Percentiles rank a stretch among this genome's conserved stretches.
Conservation (phyloP, 2,329 filamentous ascomycete species). For the Corynespora cassiicola region DNA sequence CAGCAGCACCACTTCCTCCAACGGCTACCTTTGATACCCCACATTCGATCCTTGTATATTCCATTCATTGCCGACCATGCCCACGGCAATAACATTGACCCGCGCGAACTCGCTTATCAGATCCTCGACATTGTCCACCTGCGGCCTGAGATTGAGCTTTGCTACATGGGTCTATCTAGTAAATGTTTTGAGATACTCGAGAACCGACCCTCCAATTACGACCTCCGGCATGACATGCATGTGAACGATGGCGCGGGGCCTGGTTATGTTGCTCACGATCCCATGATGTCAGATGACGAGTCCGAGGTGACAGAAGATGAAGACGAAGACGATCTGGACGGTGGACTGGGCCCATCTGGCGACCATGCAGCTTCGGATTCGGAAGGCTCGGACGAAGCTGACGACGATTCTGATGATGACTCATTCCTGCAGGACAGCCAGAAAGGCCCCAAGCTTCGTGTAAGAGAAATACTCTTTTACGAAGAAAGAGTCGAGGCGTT, state of each 20-base stretch:
- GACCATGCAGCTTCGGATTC: conserved; percentile 47
- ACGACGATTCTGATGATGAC: conserved; percentile 57
- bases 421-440: conserved; percentile 58
- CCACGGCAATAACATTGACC: conserved; percentile 61
- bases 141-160: conserved; percentile 76
- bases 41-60: conserved; percentile 74
- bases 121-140: conserved; percentile 80
- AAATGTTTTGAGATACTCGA: conserved; percentile 87
- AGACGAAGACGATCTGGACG: conserved; percentile 57
- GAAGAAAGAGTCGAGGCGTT: conserved; percentile 81
- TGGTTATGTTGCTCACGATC: conserved; percentile 35
- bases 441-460: conserved; percentile 61
- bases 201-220: conserved; percentile 56
- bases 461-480: conserved; percentile 83
- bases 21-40: conserved; percentile 72
- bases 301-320: conserved; percentile 49
- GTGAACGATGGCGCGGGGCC: conserved; percentile 25
- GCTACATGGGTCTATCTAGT: conserved; percentile 75
- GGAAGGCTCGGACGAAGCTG: conserved; percentile 45
- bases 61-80: conserved; percentile 70
- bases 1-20: conserved; percentile 80
- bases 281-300: conserved; percentile 44
- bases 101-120: conserved; percentile 75
- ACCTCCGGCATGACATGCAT: conserved; percentile 39
- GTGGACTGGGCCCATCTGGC: conserved; percentile 57